Evolutionary conservation across 2,329 filamentous ascomycete species (phyloP).

Genomic region (Camillea tinctor): DNA sequence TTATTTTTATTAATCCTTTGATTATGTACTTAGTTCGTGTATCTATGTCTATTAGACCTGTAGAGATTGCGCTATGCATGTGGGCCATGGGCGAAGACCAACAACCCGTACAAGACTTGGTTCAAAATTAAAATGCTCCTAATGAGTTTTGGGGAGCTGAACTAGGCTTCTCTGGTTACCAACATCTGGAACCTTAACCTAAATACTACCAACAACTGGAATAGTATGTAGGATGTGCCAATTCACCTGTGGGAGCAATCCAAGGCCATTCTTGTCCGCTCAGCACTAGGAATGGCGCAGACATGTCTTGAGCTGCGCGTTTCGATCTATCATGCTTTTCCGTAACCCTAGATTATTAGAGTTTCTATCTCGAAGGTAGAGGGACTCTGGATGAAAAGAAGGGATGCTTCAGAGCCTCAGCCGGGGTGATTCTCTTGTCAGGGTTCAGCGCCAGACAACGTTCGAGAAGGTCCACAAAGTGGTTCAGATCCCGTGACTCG

Average conservation of each 20-base stretch:
- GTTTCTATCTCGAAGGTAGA: conserved; percentile 21
- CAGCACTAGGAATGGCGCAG: background rate
- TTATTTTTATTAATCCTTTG: background rate
- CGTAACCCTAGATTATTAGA: background rate
- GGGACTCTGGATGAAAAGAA: conserved; percentile 64
- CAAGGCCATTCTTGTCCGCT: conserved; percentile 13
- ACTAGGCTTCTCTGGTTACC: background rate
- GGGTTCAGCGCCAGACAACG: conserved; percentile 87
- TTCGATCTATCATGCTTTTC: background rate
- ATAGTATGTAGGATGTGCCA: background rate
- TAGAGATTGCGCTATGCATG: background rate
- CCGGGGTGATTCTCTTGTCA: conserved; percentile 84
- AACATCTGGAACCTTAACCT: background rate
- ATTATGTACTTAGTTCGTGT: background rate
- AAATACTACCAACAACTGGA: background rate
- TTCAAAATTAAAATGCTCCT: background rate
- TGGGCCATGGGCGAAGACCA: background rate
- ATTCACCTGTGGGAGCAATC: background rate
- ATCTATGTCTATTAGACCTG: background rate
- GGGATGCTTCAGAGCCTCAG: conserved; percentile 83
- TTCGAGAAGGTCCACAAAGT: conserved; percentile 85
- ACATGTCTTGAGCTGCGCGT: background rate
- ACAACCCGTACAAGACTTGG: background rate
- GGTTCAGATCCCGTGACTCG: conserved; percentile 74
- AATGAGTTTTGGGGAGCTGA: background rate